A percentile compares a stretch with the other conserved stretches of the same genome.
Evolutionary conservation across 257 asterid species (phyloP).

Genomic region (Solanum gandarillasii): DNA sequence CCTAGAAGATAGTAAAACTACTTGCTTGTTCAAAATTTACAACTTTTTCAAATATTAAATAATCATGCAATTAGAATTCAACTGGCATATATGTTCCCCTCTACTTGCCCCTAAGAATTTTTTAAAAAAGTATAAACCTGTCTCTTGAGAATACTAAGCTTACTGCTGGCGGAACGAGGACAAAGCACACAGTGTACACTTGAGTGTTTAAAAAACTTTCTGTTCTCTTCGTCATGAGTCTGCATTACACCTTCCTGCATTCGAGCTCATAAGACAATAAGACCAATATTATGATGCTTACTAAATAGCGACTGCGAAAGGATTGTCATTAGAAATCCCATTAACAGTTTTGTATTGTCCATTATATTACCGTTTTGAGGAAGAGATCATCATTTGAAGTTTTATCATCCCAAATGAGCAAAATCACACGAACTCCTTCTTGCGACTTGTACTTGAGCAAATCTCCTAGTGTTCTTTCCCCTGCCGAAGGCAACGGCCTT

Average conservation of each 20-base stretch:
- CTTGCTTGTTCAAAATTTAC: not conserved
- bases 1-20: not conserved
- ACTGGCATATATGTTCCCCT: not conserved
- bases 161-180: conserved; percentile 93
- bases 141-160: conserved; percentile 96
- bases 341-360: not conserved
- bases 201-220: conserved; percentile 87
- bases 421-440: conserved; percentile 86
- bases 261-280: not conserved
- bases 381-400: conserved; percentile 81
- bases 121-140: conserved; percentile 45
- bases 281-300: not conserved
- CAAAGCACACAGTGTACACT: conserved; percentile 80
- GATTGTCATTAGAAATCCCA: not conserved
- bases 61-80: not conserved
- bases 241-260: conserved; percentile 91
- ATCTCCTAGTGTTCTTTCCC: conserved; percentile 53
- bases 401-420: conserved; percentile 96
- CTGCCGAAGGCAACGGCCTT: conserved; percentile 53
- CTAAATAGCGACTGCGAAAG: not conserved
- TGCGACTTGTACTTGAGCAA: conserved; percentile 80
- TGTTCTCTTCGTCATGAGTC: conserved; percentile 93
- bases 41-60: not conserved
- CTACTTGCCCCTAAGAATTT: not conserved
- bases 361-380: conserved; percentile 45